Percentiles rank a stretch among this genome's conserved stretches.
These are phyloP conservation scores for Fibroporia radiculosa DNA, from an alignment of 768 basidiomycete species.

Conservation along the genomic window DNA sequence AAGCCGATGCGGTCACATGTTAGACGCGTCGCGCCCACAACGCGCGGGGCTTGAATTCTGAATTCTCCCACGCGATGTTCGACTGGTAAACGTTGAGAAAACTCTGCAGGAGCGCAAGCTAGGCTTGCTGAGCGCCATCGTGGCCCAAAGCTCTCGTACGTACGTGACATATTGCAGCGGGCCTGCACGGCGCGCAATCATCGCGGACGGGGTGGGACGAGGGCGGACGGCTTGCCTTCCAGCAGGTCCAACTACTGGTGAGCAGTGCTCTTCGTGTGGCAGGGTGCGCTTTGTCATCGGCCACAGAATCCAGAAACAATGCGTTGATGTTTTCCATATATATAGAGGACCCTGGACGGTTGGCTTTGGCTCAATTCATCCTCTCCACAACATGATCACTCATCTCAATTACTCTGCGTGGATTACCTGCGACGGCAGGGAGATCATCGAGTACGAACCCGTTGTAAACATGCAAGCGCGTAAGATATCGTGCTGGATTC, in stretches of 20 bases:
- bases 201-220: too few species aligned
- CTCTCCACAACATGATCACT: conserved; percentile 25
- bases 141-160: too few species aligned
- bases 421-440: conserved; percentile 45
- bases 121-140: too few species aligned
- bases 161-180: too few species aligned
- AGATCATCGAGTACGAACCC: conserved; percentile 49
- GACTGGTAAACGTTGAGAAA: too few species aligned
- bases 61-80: too few species aligned
- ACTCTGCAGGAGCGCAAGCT: too few species aligned
- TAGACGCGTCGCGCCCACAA: too few species aligned
- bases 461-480: conserved; percentile 36
- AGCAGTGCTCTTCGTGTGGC: neutral
- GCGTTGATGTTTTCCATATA: neutral
- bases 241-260: neutral
- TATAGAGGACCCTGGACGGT: neutral
- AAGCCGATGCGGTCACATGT: too few species aligned
- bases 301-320: neutral
- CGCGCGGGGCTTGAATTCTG: neutral
- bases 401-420: conserved; percentile 64
- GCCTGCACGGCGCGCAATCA: too few species aligned
- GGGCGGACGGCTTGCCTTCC: too few species aligned
- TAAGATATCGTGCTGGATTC: conserved; percentile 62
- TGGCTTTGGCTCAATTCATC: neutral
- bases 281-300: conserved; percentile 2